Conservation (phyloP, 78 protist species). For the Dictyostelium capitatum region DNA sequence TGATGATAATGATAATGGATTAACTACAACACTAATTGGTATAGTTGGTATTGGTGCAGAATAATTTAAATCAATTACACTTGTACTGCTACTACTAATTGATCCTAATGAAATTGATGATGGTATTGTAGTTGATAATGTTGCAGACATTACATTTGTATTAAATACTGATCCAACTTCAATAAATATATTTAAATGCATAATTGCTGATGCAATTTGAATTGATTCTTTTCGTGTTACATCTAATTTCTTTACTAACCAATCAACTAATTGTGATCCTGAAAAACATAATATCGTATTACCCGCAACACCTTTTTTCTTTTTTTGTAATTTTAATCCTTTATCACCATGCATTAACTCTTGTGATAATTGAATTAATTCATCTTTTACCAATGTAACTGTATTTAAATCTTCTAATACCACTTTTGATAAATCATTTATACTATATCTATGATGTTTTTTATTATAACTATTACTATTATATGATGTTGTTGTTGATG, state of each 20-base stretch:
- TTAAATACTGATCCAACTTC: constrained; percentile 22
- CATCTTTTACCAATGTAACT: constrained; percentile 3
- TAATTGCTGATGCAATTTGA: neutral
- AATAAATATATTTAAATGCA: constrained; percentile 71
- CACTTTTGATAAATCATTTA: constrained; percentile 23
- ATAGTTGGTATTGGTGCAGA: neutral
- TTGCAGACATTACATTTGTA: neutral
- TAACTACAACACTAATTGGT: neutral
- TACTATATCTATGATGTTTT: constrained; percentile 26
- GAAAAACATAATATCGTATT: constrained; percentile 44
- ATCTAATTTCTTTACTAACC: constrained; percentile 46
- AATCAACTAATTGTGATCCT: constrained; percentile 65
- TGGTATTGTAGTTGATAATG: constrained; percentile 29
- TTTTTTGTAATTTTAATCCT: constrained; percentile 60
- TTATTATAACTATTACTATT: constrained; percentile 28
- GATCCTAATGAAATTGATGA: neutral
- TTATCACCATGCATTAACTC: constrained; percentile 72
- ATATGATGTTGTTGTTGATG: neutral
- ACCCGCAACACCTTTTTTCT: constrained; percentile 42
- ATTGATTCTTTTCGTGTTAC: constrained; percentile 31
- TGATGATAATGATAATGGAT: neutral
- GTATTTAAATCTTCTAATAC: constrained; percentile 11
- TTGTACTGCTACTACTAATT: neutral
- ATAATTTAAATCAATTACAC: neutral
- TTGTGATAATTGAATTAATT: constrained; percentile 43